A percentile compares a stretch with the other conserved stretches of the same genome.
phyloP scores from a whole-genome alignment of 176 grass and related monocot genomes.

The Phoenix dactylifera region DNA sequence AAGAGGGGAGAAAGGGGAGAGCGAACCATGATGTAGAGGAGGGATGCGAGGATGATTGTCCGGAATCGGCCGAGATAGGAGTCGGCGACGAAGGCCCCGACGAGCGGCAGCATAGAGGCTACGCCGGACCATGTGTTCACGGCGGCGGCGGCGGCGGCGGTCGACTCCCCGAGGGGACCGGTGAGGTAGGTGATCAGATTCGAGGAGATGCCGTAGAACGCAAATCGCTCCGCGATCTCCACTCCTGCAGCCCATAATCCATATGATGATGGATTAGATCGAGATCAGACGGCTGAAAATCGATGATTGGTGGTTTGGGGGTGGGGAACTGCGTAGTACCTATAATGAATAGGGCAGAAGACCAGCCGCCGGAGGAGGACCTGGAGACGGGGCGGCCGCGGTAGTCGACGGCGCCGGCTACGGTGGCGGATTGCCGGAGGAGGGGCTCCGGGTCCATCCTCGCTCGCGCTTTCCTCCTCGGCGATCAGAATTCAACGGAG shows the following conservation, averaged over 20 bases:
- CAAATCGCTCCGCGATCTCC: conserved; percentile 43
- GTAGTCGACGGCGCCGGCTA: conserved; percentile 36
- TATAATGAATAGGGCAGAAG: conserved; percentile 43
- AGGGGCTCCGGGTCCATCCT: conserved; percentile 12
- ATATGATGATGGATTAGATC: not conserved
- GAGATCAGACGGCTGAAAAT: not conserved
- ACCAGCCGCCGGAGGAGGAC: conserved; percentile 37
- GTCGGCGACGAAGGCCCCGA: conserved; percentile 61
- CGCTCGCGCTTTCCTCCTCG: not conserved
- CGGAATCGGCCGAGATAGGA: conserved; percentile 43
- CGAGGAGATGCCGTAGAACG: conserved; percentile 42
- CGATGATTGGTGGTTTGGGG: too few relatives aligned
- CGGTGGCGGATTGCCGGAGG: not conserved
- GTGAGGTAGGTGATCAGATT: conserved; percentile 69
- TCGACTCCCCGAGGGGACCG: conserved; percentile 38
- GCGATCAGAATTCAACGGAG: too few relatives aligned
- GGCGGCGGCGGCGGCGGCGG: conserved; percentile 44
- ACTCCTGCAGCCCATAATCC: conserved; percentile 11
- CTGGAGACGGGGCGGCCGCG: conserved; percentile 32
- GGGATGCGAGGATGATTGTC: conserved; percentile 36
- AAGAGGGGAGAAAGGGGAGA: not conserved
- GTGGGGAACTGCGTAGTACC: conserved; percentile 9
- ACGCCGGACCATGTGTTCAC: conserved; percentile 45
- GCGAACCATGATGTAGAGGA: conserved; percentile 40
- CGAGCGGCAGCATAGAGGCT: conserved; percentile 31